Evolutionary conservation across 371 early-diverging fungal species (phyloP), one percentile per base, ranked within the genome.

Genomic region (Conidiobolus coronatus): DNA sequence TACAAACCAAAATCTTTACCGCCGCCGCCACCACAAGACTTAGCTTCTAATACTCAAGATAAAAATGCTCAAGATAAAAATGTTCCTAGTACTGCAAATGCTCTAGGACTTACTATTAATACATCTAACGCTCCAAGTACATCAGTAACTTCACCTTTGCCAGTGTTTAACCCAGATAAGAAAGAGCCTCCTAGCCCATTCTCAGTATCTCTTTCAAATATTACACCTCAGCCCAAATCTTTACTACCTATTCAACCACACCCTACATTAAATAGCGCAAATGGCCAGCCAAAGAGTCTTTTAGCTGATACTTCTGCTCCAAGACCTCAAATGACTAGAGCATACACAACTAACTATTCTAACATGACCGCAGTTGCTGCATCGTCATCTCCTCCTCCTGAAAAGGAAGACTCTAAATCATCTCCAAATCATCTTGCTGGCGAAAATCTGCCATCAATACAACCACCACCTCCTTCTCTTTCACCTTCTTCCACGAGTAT

Each of bases 1-100:
- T 79, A 68, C 51, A 55, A 29, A 29, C 29, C 29, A 29, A 29
- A 29, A 9, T 9, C 29, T 9, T 3, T 9, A 29, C 29, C 29
- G 3, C 29, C 3, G 29, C 29, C 29, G 5, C 5, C 29, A 29
- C 29, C 29, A 5, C 29, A 29, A 29, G 29, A 5, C 9, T 29
- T 9, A 5, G 29, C 3, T 5, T 9, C 29, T 29, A 29, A 29
- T 29, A 3, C 3, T 5, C 29, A 3, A 5, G 9, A 29, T 29
- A 3, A 64, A 66, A 42, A 43, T 63, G 3, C 29, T 29, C 29
- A 29, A 9, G 29, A 29, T 29, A 29, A 29, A 29, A 3, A 3
- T 5, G 29, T 9, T 29, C 3, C 29, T 5, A 29, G 9, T 29
- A 29, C 29, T 29, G 9, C 29, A 51, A 37, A 36, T 41, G 35